Evolutionary conservation across 257 asterid species (phyloP).

Genomic region (Datura wrightii): DNA sequence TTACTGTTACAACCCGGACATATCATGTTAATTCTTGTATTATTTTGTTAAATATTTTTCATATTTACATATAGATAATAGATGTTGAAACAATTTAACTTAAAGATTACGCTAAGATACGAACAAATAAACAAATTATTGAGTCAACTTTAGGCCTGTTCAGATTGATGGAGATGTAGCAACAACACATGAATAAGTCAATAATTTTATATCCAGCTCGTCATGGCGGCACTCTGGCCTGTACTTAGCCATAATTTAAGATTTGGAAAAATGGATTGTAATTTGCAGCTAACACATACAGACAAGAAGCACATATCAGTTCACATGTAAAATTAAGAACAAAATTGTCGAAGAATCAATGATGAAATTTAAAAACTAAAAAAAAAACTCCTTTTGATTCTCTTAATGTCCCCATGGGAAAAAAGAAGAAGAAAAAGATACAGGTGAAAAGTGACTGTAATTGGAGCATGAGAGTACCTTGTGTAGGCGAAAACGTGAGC

Average conservation of each 20-base stretch:
- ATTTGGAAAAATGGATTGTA: not conserved
- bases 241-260: not conserved
- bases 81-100: not conserved
- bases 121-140: not conserved
- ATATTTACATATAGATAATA: not conserved
- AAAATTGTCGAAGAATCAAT: not conserved
- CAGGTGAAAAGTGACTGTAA: not conserved
- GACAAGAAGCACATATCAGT: not conserved
- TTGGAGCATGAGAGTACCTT: conserved; percentile 48
- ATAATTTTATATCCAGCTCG: not conserved
- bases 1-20: not conserved
- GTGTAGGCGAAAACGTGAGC: conserved; percentile 62
- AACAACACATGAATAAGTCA: conserved; percentile 22
- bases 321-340: not conserved
- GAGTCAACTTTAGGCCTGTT: not conserved
- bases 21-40: not conserved
- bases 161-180: conserved; percentile 23
- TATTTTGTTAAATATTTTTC: not conserved
- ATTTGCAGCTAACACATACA: not conserved
- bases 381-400: not conserved
- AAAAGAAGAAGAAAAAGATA: not conserved
- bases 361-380: not conserved
- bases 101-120: not conserved
- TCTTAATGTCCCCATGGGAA: not conserved
- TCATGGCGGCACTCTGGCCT: not conserved